Evolutionary conservation across 2,329 filamentous ascomycete species (phyloP), one percentile per base, ranked within the genome.

Genomic region (Chalara sp.): DNA sequence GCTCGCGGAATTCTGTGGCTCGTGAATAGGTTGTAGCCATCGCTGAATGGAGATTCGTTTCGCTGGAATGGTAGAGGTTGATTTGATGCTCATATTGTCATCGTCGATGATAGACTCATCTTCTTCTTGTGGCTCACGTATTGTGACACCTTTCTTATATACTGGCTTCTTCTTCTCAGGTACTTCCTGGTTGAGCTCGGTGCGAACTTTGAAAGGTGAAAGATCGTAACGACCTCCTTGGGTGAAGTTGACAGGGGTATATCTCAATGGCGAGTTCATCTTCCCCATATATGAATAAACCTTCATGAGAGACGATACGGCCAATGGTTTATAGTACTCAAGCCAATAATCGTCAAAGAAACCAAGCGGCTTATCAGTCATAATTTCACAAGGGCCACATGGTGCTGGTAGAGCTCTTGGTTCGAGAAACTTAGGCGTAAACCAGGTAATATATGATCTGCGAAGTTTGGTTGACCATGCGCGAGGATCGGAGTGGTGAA

Each of bases 321-420:
- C 88, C 6, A 88, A 78, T 0, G 93, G 93, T 11, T 91, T 83
- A 65, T 99, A 99, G 67, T 96, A 97, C 66, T 99, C 93, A 6
- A 93, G 75, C 93, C 93, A 99, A 68, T 96, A 99, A 67, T 97
- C 90, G 64, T 97, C 92, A 53, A 89, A 89, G 53, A 79, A 81
- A 4, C 76, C 52, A 8, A 66, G 49, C 13, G 62, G 56, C 37
- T 64, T 65, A n/a, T 48, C 46, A 1, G 56, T 46, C 12, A 53
- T 49, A 6, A 47, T 7, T 4, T 56, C 60, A 29, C 46, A 49
- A 8, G 61, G 59, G 6, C 32, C 49, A 5, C 54, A 44, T 42
- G 61, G 56, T 31, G 52, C 47, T 37, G 65, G 58, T 7, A 64
- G 45, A 4, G 51, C 71, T 42, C 83, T 76, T 39, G 81, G 74